Evolutionary conservation across 164 flowering plant species (phyloP).

Genomic region (Stephania yunnanensis): DNA sequence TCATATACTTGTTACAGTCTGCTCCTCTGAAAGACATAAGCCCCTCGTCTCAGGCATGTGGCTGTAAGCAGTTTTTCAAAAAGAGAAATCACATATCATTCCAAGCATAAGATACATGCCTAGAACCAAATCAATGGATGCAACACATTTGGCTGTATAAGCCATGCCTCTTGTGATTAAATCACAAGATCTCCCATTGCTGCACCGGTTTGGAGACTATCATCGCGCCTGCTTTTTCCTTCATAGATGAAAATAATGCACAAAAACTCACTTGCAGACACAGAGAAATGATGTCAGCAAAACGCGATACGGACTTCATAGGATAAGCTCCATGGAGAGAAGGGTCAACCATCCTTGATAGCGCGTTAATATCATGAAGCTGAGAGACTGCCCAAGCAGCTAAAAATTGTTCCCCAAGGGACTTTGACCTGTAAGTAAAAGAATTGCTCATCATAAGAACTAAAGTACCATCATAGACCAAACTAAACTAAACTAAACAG

Average conservation of each 20-base stretch:
- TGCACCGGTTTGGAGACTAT: neutral
- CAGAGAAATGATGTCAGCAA: constrained; percentile 81
- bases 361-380: constrained; percentile 90
- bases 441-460: constrained; percentile 1
- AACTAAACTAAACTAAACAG: neutral
- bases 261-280: constrained; percentile 69
- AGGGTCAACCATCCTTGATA: constrained; percentile 93
- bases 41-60: constrained; percentile 99
- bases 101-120: too few relatives aligned
- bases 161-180: neutral
- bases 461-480: neutral
- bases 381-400: constrained; percentile 94
- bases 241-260: neutral
- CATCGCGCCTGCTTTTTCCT: neutral
- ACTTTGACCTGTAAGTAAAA: constrained; percentile 34
- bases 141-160: neutral
- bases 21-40: constrained; percentile 93
- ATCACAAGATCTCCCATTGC: neutral
- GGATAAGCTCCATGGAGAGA: constrained; percentile 66
- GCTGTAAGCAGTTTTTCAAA: too few relatives aligned
- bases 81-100: too few relatives aligned
- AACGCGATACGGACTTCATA: constrained; percentile 75
- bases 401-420: constrained; percentile 71
- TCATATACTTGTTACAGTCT: constrained; percentile 83
- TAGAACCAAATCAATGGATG: neutral